A percentile compares a stretch with the other conserved stretches of the same genome.
Conservation (phyloP, 179 eudicot genomes). For the Silene vulgaris region DNA sequence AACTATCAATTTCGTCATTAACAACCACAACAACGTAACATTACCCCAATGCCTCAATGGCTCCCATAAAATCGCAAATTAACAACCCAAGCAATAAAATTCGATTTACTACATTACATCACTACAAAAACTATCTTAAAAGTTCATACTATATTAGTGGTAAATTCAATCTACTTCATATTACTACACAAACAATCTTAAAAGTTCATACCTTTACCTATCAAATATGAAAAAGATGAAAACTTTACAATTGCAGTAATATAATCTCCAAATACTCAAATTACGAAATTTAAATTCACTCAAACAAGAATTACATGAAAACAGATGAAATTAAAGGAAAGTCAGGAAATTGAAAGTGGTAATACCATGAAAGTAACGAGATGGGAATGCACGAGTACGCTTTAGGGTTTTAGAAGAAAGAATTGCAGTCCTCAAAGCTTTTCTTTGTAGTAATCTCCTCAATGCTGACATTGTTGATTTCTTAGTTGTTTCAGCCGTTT, state of each 20-base stretch:
- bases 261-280: not conserved
- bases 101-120: not conserved
- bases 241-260: not conserved
- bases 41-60: too few relatives aligned
- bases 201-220: not conserved
- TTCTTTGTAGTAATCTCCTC: conserved; percentile 8
- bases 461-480: conserved; percentile 5
- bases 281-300: not conserved
- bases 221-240: not conserved
- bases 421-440: conserved; percentile 8
- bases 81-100: not conserved
- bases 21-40: too few relatives aligned
- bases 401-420: conserved; percentile 23
- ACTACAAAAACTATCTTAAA: too few relatives aligned
- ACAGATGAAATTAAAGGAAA: not conserved
- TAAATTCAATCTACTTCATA: too few relatives aligned
- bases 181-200: too few relatives aligned
- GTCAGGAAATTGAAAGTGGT: not conserved
- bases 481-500: too few relatives aligned
- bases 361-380: not conserved
- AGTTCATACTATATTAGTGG: not conserved
- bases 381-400: not conserved
- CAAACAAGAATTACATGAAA: not conserved
- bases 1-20: too few relatives aligned
- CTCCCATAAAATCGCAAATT: too few relatives aligned